Conservation (phyloP, 257 asterid genomes). For the Misopates orontium region DNA sequence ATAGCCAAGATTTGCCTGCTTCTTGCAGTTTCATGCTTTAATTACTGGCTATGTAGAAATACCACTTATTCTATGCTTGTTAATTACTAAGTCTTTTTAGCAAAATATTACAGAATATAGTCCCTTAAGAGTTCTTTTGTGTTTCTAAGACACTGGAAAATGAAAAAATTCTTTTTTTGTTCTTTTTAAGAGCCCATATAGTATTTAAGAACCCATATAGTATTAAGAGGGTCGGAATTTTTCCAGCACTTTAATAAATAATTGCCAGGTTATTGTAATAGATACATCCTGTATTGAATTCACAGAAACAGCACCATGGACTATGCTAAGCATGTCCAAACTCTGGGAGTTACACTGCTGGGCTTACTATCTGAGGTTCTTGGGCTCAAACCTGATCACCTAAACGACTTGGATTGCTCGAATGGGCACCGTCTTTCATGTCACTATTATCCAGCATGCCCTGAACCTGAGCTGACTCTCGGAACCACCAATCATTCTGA, state of each 20-base stretch:
- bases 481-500: conserved; percentile 41
- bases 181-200: too few species aligned
- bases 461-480: conserved; percentile 43
- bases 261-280: too few species aligned
- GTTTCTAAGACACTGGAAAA: too few species aligned
- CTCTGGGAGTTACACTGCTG: conserved; percentile 30
- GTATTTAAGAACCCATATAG: too few species aligned
- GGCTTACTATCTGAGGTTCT: conserved; percentile 41
- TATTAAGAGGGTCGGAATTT: too few species aligned
- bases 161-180: too few species aligned
- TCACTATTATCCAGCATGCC: conserved; percentile 50
- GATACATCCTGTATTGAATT: background rate
- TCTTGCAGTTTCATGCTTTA: conserved; percentile 65
- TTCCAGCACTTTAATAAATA: too few species aligned
- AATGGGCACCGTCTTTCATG: conserved; percentile 24
- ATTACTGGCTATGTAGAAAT: too few species aligned
- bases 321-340: conserved; percentile 27
- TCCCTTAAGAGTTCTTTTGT: too few species aligned
- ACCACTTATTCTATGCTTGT: too few species aligned
- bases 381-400: conserved; percentile 34
- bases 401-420: conserved; percentile 33
- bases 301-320: conserved; percentile 2
- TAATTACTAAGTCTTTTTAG: too few species aligned
- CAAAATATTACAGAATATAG: too few species aligned
- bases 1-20: conserved; percentile 39